Evolutionary conservation across 1,284 basidiomycete species (phyloP), one percentile per base, ranked within the genome.

Genomic region (Ganoderma leucocontextum): DNA sequence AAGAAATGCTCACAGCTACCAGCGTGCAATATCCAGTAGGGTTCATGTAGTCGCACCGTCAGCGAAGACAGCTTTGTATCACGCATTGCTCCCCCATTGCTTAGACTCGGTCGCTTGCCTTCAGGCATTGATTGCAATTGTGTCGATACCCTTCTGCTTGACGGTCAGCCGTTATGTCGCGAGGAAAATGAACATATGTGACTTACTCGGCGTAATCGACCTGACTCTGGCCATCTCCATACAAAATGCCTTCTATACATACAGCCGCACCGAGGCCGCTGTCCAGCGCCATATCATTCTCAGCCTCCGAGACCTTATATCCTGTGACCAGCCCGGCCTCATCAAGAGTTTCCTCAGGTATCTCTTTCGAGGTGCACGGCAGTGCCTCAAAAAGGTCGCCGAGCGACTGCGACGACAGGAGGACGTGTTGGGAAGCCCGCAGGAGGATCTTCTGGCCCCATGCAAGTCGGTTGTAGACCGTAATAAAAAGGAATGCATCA

Each of bases 1-100:
- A 93, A 75, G 76, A 90, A 91, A 75, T 95, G 94, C 72, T 95
- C 93, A 74, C 92, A 95, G 73, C 88, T 90, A 33, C 94, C 94
- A 66, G 87, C 85, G 75, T 95, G 94, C 22, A 95, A 80, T 65
- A 94, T 80, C 88, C 91, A 94, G 74, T 95, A 95, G 1, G 94
- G 94, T 74, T 92, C 84, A 71, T 91, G 86, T 38, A 93, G 78
- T 49, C 89, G 84, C 29, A 94, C 76, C 7, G 82, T 80, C 39
- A 94, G 83, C 1, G 87, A 84, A 0, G 81, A 78, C 52, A 94
- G 79, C 9, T 74, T 71, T 9, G 86, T 87, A 62, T 87, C 81
- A 67, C 81, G 76, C 75, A 90, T 82, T 4, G 84, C 74, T 2
- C 82, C 49, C 5, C 87, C 88, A 66, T 85, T 87, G 25, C 71